Evolutionary conservation across 176 grass and related monocot species (phyloP).

Genomic region (Aegilops longissima): DNA sequence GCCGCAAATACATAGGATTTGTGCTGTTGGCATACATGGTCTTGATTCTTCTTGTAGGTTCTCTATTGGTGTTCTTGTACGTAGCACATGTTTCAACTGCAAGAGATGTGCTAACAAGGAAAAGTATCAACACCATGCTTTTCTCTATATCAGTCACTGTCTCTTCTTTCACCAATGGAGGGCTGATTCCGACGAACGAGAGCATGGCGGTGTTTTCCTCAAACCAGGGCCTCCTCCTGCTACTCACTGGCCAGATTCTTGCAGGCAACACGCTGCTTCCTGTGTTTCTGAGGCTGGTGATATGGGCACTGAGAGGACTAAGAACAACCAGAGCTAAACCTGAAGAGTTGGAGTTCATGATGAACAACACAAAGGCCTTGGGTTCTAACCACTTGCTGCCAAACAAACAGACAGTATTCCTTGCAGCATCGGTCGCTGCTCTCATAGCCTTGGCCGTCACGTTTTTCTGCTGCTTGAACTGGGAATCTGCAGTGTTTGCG

Average conservation of each 20-base stretch:
- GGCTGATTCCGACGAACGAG: constrained; percentile 69
- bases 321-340: neutral
- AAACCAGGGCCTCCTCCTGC: constrained; percentile 55
- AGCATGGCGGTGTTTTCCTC: constrained; percentile 69
- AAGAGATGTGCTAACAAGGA: constrained; percentile 51
- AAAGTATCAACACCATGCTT: constrained; percentile 43
- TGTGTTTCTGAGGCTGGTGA: constrained; percentile 46
- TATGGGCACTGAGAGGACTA: constrained; percentile 27
- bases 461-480: constrained; percentile 58
- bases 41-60: constrained; percentile 34
- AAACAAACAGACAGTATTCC: constrained; percentile 7
- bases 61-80: constrained; percentile 44
- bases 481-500: constrained; percentile 53
- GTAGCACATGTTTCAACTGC: constrained; percentile 47
- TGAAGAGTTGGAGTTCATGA: constrained; percentile 31
- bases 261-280: constrained; percentile 63
- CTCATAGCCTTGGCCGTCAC: neutral
- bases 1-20: constrained; percentile 34
- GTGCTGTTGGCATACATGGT: constrained; percentile 42
- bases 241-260: constrained; percentile 57
- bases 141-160: constrained; percentile 45
- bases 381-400: constrained; percentile 34
- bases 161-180: constrained; percentile 81
- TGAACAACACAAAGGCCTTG: constrained; percentile 13
- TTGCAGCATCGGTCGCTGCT: constrained; percentile 27